Base-by-base conservation (phyloP, 169 alveolate genomes). In the Plasmodium cynomolgi region DNA sequence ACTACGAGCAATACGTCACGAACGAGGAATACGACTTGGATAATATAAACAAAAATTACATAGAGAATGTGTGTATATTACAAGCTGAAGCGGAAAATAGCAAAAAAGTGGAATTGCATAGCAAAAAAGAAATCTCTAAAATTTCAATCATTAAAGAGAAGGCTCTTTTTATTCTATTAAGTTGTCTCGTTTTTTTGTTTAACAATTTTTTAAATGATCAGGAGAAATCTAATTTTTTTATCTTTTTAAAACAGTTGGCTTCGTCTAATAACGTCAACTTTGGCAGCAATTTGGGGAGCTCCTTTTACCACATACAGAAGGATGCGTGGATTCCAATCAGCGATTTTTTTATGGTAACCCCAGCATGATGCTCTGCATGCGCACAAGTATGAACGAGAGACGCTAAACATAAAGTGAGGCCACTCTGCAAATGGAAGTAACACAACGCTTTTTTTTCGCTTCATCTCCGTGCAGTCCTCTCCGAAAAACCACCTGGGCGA, bases 41-140 rank as follows among this genome's bases (percentile, higher is more conserved):
- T 62, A 80, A 80, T 41, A 56, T 88, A 88, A 85, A 88, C 56
- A 88, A 88, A 88, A 88, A 33, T 39, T 88, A 88, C 74, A 88
- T 88, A 80, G 90, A 88, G 29, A 88, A 88, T 88, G 79, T 88
- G 44, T 88, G 94, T 62, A 79, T 88, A 80, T 26, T 33, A 39
- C 94, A 88, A 39, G 90, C 94, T 29, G 94, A 88, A 41, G 73
- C 56, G 50, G 94, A 88, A 79, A 88, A 88, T 88, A 74, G 50
- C 58, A 88, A 68, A 80, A 79, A 88, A 80, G 41, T 88, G 20
- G 91, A 88, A 79, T 23, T 56, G 34, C 54, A 62, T 68, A 88
- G 84, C 74, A 88, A 88, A 62, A 62, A 88, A 62, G 94, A 88
- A 88, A 88, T 80, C 44, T 58, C 41, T 41, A 88, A 88, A 79